phyloP scores from a whole-genome alignment of 2,329 filamentous ascomycete species.

The Fusarium sarcochroum region DNA sequence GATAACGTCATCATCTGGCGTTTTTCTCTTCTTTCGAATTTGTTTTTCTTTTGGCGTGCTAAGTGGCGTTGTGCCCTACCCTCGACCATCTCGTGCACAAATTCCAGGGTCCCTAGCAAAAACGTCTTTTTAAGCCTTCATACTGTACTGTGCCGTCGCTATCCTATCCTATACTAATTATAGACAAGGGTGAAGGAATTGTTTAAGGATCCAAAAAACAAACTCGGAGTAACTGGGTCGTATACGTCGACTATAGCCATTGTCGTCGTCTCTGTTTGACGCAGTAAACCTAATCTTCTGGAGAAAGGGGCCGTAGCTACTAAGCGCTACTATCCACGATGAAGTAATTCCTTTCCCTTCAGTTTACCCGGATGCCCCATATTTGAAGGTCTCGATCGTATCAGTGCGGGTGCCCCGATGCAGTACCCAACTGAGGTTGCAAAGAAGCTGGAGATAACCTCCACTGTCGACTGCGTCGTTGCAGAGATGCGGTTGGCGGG shows the following conservation, averaged over 20 bases:
- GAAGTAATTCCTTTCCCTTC: constrained; percentile 16
- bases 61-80: constrained; percentile 38
- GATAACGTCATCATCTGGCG: constrained; percentile 10
- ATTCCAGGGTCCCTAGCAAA: constrained; percentile 8
- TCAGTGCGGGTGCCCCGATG: constrained; percentile 12
- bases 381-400: constrained; percentile 31
- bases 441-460: constrained; percentile 8
- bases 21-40: constrained; percentile 13
- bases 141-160: background rate
- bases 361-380: constrained; percentile 17
- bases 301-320: constrained; percentile 15
- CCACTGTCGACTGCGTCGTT: constrained; percentile 26
- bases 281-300: constrained; percentile 36
- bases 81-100: constrained; percentile 22
- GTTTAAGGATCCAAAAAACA: constrained; percentile 16
- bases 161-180: constrained; percentile 19
- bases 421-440: constrained; percentile 9
- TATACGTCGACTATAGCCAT: constrained; percentile 9
- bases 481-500: constrained; percentile 25
- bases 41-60: constrained; percentile 16
- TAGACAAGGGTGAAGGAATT: constrained; percentile 22
- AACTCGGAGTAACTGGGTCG: constrained; percentile 16
- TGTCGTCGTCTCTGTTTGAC: constrained; percentile 10
- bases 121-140: background rate
- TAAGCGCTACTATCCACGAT: constrained; percentile 21